A percentile compares a stretch with the other conserved stretches of the same genome.
phyloP scores from a whole-genome alignment of 108 stramenopile species.

The Phaeodactylum tricornutum region DNA sequence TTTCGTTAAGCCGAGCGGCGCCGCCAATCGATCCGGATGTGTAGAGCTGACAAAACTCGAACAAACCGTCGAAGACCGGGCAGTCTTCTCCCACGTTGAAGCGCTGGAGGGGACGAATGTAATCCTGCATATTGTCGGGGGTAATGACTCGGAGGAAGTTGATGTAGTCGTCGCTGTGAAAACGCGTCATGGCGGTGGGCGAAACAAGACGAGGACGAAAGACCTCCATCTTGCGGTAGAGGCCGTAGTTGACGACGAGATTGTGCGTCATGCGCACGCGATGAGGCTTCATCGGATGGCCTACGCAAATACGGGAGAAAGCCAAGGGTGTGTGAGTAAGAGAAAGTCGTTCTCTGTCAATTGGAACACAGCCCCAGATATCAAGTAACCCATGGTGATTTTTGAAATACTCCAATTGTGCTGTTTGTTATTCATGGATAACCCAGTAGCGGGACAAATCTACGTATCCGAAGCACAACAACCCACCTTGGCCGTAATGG shows the following conservation, averaged over 20 bases:
- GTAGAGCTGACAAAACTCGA: conserved; percentile 97
- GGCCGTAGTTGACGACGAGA: conserved; percentile 96
- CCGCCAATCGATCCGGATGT: conserved; percentile 95
- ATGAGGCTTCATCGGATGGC: conserved; percentile 99
- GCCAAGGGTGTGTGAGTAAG: background rate
- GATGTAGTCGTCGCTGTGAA: conserved; percentile 99
- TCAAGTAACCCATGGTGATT: no score
- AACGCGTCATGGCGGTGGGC: conserved; percentile 93
- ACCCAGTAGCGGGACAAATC: background rate
- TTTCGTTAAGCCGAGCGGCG: conserved; percentile 90
- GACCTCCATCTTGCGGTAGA: conserved; percentile 97
- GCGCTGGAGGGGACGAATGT: conserved; percentile 83
- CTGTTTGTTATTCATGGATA: no score
- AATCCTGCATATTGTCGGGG: conserved; percentile 96
- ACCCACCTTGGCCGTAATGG: conserved; percentile 85
- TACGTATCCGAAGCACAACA: background rate
- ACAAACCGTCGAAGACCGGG: conserved; percentile 98
- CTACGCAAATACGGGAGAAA: conserved; percentile 5
- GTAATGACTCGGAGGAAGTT: conserved; percentile 96
- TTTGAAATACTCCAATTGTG: no score
- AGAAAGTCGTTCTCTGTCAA: background rate
- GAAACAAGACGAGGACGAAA: conserved; percentile 92
- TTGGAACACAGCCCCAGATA: no score
- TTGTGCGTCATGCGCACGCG: conserved; percentile 99
- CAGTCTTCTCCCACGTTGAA: conserved; percentile 99